These are phyloP conservation scores for Stagonosporopsis tanaceti DNA, from an alignment of 2,329 filamentous ascomycete species.

Conservation along the genomic window DNA sequence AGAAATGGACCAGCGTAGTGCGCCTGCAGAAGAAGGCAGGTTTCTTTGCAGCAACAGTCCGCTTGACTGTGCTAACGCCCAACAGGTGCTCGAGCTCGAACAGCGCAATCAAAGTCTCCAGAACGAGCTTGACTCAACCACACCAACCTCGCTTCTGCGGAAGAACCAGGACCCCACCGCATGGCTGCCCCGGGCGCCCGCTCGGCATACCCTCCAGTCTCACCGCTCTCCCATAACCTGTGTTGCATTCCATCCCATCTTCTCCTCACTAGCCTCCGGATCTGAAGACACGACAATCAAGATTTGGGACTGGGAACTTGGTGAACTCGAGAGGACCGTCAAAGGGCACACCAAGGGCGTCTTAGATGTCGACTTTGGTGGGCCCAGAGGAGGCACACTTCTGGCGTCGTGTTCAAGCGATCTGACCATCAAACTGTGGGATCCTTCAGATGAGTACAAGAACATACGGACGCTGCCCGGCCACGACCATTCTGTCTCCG, in stretches of 20 bases:
- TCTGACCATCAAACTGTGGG: slow-evolving; percentile 94
- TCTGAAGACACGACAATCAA: slow-evolving; percentile 95
- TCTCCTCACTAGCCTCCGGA: slow-evolving; percentile 87
- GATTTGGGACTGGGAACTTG: slow-evolving; percentile 96
- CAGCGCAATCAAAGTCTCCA: slow-evolving; percentile 76
- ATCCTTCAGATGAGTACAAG: slow-evolving; percentile 90
- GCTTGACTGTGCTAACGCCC: slow-evolving; percentile 22
- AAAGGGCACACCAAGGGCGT: slow-evolving; percentile 93
- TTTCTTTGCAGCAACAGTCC: slow-evolving; percentile 1
- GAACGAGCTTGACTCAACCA: slow-evolving; percentile 83
- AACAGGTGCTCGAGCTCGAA: slow-evolving; percentile 91
- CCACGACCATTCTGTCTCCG: slow-evolving; percentile 90
- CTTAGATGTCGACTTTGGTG: slow-evolving; percentile 88
- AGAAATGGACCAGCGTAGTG: slow-evolving; percentile 98
- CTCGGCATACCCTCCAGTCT: slow-evolving; percentile 82
- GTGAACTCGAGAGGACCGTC: slow-evolving; percentile 86
- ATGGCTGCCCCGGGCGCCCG: slow-evolving; percentile 86
- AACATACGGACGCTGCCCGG: slow-evolving; percentile 91
- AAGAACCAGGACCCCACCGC: slow-evolving; percentile 83
- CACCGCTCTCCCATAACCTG: slow-evolving; percentile 84
- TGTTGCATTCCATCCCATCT: slow-evolving; percentile 90
- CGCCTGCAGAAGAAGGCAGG: slow-evolving; percentile 90
- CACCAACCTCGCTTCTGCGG: slow-evolving; percentile 77
- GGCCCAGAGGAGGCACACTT: slow-evolving; percentile 79
- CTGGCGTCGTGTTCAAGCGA: slow-evolving; percentile 87